These are phyloP conservation scores for Aureobasidium sp. DNA, from an alignment of 2,329 filamentous ascomycete genomes.

Conservation along the genomic window DNA sequence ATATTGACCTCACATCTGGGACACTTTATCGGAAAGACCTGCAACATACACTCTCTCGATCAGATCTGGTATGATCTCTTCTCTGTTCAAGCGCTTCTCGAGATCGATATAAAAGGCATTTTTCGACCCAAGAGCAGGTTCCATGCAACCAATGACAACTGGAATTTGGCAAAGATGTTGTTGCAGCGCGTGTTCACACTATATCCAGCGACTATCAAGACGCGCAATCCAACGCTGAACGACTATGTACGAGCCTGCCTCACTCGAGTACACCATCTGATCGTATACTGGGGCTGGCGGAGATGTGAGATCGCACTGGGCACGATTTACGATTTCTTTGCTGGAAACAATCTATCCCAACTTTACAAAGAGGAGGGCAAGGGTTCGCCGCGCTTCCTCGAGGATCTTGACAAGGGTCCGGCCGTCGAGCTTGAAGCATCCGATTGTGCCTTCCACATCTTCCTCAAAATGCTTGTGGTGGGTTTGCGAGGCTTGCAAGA, in stretches of 20 bases:
- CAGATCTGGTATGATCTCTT: conserved; percentile 52
- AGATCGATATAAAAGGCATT: conserved; percentile 58
- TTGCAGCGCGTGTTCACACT: conserved; percentile 52
- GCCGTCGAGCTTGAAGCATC: conserved; percentile 48
- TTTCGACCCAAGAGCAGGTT: conserved; percentile 46
- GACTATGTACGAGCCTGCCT: conserved; percentile 60
- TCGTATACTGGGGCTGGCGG: conserved; percentile 63
- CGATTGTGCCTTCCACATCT: conserved; percentile 65
- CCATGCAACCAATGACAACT: conserved; percentile 49
- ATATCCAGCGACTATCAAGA: conserved; percentile 47
- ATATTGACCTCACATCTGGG: conserved; percentile 1
- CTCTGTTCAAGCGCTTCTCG: conserved; percentile 57
- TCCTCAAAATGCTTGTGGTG: conserved; percentile 62
- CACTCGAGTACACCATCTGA: conserved; percentile 58
- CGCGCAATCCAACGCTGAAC: conserved; percentile 54
- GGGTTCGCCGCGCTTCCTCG: conserved; percentile 61
- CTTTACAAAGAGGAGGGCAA: conserved; percentile 57
- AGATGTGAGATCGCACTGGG: conserved; percentile 61
- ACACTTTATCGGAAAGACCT: conserved; percentile 12
- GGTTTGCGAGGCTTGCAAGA: conserved; percentile 54
- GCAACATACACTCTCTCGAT: conserved; percentile 39
- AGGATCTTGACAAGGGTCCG: conserved; percentile 50
- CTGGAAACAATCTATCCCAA: conserved; percentile 56
- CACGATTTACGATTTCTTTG: conserved; percentile 66
- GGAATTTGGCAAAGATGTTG: conserved; percentile 53